Conservation (phyloP, 352 stramenopile genomes). For the Globisporangium barbulae region DNA sequence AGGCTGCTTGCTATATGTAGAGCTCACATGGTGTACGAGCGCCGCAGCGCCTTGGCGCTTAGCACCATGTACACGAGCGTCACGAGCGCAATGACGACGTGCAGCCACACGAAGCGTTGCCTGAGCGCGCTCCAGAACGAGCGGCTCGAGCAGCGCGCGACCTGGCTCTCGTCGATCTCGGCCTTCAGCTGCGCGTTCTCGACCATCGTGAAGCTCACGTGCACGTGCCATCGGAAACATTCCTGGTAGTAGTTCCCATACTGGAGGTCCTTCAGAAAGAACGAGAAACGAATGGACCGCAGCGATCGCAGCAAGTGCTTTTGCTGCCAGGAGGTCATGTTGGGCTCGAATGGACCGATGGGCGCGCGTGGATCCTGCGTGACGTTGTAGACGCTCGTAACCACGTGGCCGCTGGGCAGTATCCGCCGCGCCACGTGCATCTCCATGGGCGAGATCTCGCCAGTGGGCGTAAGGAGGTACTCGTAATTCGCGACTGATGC, state of each 20-base stretch:
- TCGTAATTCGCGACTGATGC: constrained; percentile 81
- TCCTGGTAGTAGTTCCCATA: constrained; percentile 77
- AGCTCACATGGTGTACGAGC: constrained; percentile 49
- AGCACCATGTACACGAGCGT: constrained; percentile 60
- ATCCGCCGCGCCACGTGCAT: constrained; percentile 32
- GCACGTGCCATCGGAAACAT: constrained; percentile 82
- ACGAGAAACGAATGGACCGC: constrained; percentile 36
- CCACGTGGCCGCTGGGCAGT: constrained; percentile 27
- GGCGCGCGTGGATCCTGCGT: constrained; percentile 17
- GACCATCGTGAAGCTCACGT: constrained; percentile 45
- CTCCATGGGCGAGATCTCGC: constrained; percentile 32
- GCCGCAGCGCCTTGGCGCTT: constrained; percentile 47
- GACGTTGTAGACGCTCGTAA: constrained; percentile 46
- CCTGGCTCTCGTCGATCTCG: constrained; percentile 55
- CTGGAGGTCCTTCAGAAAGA: constrained; percentile 67
- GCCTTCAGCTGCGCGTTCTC: constrained; percentile 47
- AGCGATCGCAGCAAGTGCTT: constrained; percentile 55
- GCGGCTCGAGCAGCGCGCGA: constrained; percentile 42
- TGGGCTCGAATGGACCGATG: constrained; percentile 62
- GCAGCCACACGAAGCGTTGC: constrained; percentile 75
- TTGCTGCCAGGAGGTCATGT: constrained; percentile 29
- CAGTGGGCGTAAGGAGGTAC: constrained; percentile 30
- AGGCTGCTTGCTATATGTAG: not conserved
- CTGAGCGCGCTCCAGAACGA: constrained; percentile 55
- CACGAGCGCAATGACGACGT: constrained; percentile 50